Percentiles rank a stretch among this genome's conserved stretches.
These are phyloP conservation scores for Synchytrium microbalum DNA, from an alignment of 371 early-diverging fungal genomes.

Conservation along the genomic window DNA sequence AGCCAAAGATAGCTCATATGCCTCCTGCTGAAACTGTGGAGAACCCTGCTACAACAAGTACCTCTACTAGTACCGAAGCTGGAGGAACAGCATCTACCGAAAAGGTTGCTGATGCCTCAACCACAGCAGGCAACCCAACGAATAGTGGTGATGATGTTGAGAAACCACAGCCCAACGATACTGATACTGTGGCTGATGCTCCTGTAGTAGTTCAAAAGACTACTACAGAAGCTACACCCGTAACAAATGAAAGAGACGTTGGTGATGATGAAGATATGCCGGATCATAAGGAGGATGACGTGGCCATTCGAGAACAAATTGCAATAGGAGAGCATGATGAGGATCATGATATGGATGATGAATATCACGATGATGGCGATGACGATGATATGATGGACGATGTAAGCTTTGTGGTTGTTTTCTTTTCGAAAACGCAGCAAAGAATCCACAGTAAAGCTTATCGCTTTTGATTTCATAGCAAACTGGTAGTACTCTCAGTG, in stretches of 20 bases:
- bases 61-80: background rate
- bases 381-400: background rate
- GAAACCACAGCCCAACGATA: background rate
- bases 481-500: conserved; percentile 3
- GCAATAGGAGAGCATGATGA: conserved; percentile 12
- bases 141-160: conserved; percentile 1
- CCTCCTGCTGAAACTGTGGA: background rate
- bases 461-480: too few relatives aligned
- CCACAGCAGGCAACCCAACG: too few relatives aligned
- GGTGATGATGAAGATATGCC: conserved; percentile 12
- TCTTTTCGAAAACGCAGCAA: background rate
- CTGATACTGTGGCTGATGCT: background rate
- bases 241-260: conserved; percentile 11
- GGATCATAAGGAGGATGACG: conserved; percentile 1
- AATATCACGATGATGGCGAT: background rate
- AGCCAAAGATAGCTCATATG: conserved; percentile 16
- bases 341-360: conserved; percentile 13
- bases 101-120: background rate
- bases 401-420: background rate
- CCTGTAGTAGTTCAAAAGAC: background rate
- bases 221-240: background rate
- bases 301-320: background rate
- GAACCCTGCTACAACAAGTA: conserved; percentile 2
- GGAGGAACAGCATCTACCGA: background rate
- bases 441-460: too few relatives aligned